phyloP scores from a whole-genome alignment of 306 rosid species.

The Leucaena leucocephala region DNA sequence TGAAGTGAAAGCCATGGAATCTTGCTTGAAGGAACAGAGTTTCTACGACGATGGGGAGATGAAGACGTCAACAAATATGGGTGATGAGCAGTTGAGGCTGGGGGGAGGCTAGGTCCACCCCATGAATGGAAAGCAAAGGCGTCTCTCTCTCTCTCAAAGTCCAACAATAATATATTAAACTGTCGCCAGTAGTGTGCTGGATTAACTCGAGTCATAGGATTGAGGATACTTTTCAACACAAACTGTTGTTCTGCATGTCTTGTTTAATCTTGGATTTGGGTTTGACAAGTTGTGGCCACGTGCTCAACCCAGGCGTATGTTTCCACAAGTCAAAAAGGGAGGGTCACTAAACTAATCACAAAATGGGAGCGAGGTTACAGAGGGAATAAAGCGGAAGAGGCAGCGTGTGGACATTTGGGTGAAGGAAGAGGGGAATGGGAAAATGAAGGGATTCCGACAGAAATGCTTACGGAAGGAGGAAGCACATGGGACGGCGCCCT shows the following conservation, averaged over 20 bases:
- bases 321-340: background rate
- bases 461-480: slow-evolving; percentile 47
- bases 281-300: slow-evolving; percentile 14
- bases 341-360: background rate
- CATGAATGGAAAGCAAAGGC: slow-evolving; percentile 22
- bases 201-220: background rate
- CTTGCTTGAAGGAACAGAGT: slow-evolving; percentile 29
- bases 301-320: slow-evolving; percentile 2
- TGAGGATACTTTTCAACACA: background rate
- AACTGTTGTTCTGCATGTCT: background rate
- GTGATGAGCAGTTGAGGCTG: background rate
- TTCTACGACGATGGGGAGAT: background rate
- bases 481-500: slow-evolving; percentile 44
- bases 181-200: background rate
- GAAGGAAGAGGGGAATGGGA: background rate
- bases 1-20: slow-evolving; percentile 4
- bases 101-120: slow-evolving; percentile 7
- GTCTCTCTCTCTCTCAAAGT: background rate
- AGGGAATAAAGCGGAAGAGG: background rate
- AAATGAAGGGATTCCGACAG: slow-evolving; percentile 52
- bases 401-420: background rate
- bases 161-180: slow-evolving; percentile 13
- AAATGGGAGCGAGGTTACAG: background rate
- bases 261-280: background rate
- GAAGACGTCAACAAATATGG: slow-evolving; percentile 5